Evolutionary conservation across 768 basidiomycete genomes (phyloP), one percentile per base, ranked within the genome.

Genomic region (Auriculariales sp.): DNA sequence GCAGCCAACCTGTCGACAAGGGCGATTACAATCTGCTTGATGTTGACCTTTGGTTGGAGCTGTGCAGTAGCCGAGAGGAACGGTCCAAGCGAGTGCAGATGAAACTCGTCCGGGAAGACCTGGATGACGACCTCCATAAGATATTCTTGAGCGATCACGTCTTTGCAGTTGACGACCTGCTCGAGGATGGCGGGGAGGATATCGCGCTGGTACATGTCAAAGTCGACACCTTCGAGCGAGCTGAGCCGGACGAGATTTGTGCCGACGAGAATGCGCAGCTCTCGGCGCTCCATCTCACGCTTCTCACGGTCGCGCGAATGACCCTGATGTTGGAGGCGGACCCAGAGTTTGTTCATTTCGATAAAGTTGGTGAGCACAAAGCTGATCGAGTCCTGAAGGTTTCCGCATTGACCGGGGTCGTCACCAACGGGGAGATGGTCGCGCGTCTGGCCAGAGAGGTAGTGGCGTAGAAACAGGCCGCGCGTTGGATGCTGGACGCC

Each of bases 271-370:
- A 98, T 98, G 3, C 95, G 81, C 48, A 99, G 69, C 57, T 99
- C 95, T 52, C 84, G 80, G 28, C 95, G 82, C 61, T 99, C 95
- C 72, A 94, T 71, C 64, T 98, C 95, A 47, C 95, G 85, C 65
- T 95, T 95, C 63, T 99, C 95, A 48, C 93, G 80, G 63, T 99
- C 95, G 44, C 91, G 78, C 1, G 92, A 95, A 59, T 98, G 93
- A 0, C 94, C 95, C 60, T 94, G 89, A 59, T 99, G 95, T 64
- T 98, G 95, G 10, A 98, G 73, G 33, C 95, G 87, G 2, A 99
- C 94, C 95, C 95, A 98, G 22, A 98, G 81, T 63, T 98, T 99
- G 75, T 98, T 98, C 94, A 98, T 99, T 62, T 99, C 95, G 62
- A 99, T 90, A 60, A 99, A 98, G 65, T 98, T 98, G 53, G 92